Percentiles rank a stretch among this genome's conserved stretches.
These are phyloP conservation scores for Hypsizygus marmoreus DNA, from an alignment of 768 basidiomycete genomes.

Conservation along the genomic window DNA sequence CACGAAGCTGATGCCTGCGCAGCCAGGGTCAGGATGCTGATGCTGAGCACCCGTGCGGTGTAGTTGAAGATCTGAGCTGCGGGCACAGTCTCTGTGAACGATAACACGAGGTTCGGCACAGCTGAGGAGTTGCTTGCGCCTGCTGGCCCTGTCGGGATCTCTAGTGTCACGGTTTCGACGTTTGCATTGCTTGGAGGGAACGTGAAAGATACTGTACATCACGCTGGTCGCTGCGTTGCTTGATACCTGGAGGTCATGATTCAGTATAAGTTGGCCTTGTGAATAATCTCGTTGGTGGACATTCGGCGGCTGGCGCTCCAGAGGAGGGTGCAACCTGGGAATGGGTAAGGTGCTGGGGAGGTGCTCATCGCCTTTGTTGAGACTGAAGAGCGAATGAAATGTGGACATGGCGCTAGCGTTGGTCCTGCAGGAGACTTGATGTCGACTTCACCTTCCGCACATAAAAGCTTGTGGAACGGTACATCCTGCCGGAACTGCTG, in stretches of 20 bases:
- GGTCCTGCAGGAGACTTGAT: too few species aligned
- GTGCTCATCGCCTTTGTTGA: too few species aligned
- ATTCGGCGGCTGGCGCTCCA: slow-evolving; percentile 7
- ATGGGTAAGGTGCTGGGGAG: slow-evolving; percentile 2
- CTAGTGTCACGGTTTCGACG: not conserved
- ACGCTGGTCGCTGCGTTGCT: slow-evolving; percentile 1
- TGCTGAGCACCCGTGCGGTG: not conserved
- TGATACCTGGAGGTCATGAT: not conserved
- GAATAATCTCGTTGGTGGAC: slow-evolving; percentile 1
- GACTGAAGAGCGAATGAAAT: slow-evolving; percentile 7
- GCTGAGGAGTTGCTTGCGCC: slow-evolving; percentile 2
- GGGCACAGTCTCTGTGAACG: not conserved
- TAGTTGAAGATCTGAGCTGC: slow-evolving; percentile 2
- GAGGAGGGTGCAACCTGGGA: slow-evolving; percentile 1
- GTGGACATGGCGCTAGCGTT: too few species aligned
- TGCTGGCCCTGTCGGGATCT: slow-evolving; percentile 4
- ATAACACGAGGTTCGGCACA: slow-evolving; percentile 1
- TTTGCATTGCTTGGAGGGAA: not conserved
- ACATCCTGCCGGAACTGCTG: too few species aligned
- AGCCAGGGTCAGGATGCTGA: slow-evolving; percentile 1
- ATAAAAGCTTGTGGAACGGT: too few species aligned
- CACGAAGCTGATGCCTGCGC: too few species aligned
- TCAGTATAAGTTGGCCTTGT: not conserved
- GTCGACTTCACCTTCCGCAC: too few species aligned
- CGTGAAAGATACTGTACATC: not conserved